phyloP scores from a whole-genome alignment of 352 stramenopile species.

The Blastocystis sp. region DNA sequence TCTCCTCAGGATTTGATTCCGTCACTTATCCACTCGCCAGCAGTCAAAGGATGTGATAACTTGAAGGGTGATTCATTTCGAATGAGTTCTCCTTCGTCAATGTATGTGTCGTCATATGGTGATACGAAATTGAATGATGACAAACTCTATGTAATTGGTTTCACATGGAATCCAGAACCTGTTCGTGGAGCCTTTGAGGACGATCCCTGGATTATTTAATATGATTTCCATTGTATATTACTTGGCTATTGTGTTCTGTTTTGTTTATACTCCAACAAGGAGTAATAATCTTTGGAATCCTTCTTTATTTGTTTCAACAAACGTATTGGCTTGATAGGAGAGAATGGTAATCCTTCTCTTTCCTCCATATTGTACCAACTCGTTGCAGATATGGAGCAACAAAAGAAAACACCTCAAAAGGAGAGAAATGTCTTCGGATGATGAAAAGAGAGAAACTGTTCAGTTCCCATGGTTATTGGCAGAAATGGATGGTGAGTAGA shows the following conservation, averaged over 20 bases:
- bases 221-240: too few relatives aligned
- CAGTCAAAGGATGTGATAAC: neutral
- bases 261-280: too few relatives aligned
- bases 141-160: slow-evolving; percentile 1
- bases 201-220: neutral
- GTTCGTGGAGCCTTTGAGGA: neutral
- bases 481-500: too few relatives aligned
- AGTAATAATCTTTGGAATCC: too few relatives aligned
- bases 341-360: too few relatives aligned
- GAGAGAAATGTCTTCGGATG: too few relatives aligned
- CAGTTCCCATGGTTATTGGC: too few relatives aligned
- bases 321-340: too few relatives aligned
- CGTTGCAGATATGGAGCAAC: neutral
- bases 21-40: neutral
- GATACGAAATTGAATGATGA: neutral
- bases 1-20: neutral
- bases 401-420: neutral
- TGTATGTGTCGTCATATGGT: neutral
- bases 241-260: too few relatives aligned
- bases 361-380: too few relatives aligned
- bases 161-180: neutral
- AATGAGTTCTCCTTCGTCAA: neutral
- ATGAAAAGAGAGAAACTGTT: too few relatives aligned
- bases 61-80: neutral
- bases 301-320: too few relatives aligned